Evolutionary conservation across 306 rosid genomes (phyloP).

Genomic region (Trichosanthes cucumerina): DNA sequence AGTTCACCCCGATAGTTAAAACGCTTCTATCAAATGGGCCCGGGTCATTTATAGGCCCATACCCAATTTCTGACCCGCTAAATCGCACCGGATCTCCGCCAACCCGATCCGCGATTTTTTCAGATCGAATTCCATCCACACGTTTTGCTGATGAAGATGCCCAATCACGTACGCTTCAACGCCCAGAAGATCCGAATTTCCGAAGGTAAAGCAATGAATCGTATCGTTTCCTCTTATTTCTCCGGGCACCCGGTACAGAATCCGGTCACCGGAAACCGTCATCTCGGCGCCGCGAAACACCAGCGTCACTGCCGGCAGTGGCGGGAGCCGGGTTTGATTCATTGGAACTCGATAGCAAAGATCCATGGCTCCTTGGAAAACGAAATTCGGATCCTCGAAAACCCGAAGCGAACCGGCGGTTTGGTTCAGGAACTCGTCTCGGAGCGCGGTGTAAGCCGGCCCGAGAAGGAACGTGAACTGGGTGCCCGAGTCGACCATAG

Average conservation of each 20-base stretch:
- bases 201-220: constrained; percentile 69
- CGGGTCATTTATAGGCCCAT: constrained; percentile 5
- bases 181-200: constrained; percentile 72
- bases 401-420: constrained; percentile 24
- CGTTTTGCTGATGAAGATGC: constrained; percentile 72
- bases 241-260: constrained; percentile 45
- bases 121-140: constrained; percentile 84
- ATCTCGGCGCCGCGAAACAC: constrained; percentile 61
- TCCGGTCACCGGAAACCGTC: constrained; percentile 37
- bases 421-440: constrained; percentile 44
- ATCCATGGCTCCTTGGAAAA: constrained; percentile 67
- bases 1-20: neutral
- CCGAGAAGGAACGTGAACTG: constrained; percentile 81
- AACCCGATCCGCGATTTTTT: constrained; percentile 49
- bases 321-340: constrained; percentile 22
- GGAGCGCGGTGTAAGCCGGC: constrained; percentile 37
- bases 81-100: constrained; percentile 49
- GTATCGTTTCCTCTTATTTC: constrained; percentile 34
- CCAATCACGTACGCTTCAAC: constrained; percentile 74
- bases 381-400: constrained; percentile 48
- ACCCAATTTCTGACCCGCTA: constrained; percentile 26
- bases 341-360: constrained; percentile 50
- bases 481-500: constrained; percentile 84
- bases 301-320: constrained; percentile 45
- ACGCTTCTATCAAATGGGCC: constrained; percentile 5